phyloP scores from a whole-genome alignment of 345 rosid species.

The Lenwebbia sp. region DNA sequence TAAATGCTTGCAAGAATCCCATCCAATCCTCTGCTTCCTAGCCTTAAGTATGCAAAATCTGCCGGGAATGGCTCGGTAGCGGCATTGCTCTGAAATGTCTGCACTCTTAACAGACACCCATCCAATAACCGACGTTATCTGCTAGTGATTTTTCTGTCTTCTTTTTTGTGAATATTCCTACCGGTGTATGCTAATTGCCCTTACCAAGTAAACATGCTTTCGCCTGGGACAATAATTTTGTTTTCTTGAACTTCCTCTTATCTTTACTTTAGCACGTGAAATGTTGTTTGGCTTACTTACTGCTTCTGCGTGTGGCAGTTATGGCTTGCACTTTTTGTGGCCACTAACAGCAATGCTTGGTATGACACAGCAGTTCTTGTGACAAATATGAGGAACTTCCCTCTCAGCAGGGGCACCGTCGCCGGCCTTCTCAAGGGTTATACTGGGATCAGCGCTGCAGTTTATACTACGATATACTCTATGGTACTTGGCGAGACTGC shows the following conservation, averaged over 20 bases:
- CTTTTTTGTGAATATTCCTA: not conserved
- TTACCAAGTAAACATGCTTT: not conserved
- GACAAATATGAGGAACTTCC: constrained; percentile 93
- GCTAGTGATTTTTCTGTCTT: not conserved
- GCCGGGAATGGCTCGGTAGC: not conserved
- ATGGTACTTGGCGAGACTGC: constrained; percentile 49
- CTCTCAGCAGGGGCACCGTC: constrained; percentile 71
- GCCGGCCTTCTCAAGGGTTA: constrained; percentile 87
- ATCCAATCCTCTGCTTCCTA: not conserved
- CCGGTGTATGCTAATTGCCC: not conserved
- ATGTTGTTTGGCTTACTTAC: not conserved
- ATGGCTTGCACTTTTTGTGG: constrained; percentile 65
- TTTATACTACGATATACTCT: constrained; percentile 64
- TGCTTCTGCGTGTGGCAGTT: constrained; percentile 30
- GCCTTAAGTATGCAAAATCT: not conserved
- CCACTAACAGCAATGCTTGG: constrained; percentile 79
- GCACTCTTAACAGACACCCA: not conserved
- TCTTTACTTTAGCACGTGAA: not conserved
- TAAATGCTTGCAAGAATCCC: not conserved
- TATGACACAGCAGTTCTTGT: constrained; percentile 78
- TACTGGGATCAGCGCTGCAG: constrained; percentile 68
- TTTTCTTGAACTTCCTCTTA: not conserved
- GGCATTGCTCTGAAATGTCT: not conserved
- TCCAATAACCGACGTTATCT: not conserved
- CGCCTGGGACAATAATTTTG: not conserved